Conservation (phyloP, 257 asterid genomes). For the Verbena officinalis region DNA sequence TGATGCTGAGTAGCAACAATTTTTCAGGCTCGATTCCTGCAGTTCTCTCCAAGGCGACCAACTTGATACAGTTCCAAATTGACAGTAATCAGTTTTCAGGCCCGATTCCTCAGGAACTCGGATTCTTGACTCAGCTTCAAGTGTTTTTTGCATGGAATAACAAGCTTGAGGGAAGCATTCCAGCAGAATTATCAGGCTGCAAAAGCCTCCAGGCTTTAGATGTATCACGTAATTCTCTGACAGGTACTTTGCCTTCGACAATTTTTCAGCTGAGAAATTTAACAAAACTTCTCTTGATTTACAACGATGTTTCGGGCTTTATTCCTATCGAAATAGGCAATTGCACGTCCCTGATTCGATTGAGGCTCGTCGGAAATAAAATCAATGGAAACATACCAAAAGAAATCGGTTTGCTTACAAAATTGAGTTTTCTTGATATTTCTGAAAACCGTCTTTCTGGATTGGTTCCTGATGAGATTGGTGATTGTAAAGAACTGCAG, state of each 20-base stretch:
- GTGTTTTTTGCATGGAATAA: constrained; percentile 84
- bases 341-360: constrained; percentile 59
- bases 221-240: constrained; percentile 60
- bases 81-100: constrained; percentile 77
- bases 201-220: constrained; percentile 75
- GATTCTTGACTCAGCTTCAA: constrained; percentile 47
- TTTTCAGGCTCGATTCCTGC: constrained; percentile 75
- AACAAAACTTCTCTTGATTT: constrained; percentile 67
- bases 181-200: constrained; percentile 59
- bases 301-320: constrained; percentile 62
- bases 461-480: constrained; percentile 63
- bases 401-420: constrained; percentile 52
- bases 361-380: constrained; percentile 61
- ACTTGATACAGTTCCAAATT: constrained; percentile 61
- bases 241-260: constrained; percentile 60
- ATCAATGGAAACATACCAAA: constrained; percentile 63
- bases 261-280: constrained; percentile 66
- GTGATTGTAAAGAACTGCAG: constrained; percentile 61
- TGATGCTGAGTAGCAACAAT: constrained; percentile 79
- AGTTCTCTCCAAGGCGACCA: constrained; percentile 62
- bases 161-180: constrained; percentile 73
- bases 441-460: constrained; percentile 60
- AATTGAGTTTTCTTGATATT: constrained; percentile 75
- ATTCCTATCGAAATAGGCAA: constrained; percentile 72
- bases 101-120: constrained; percentile 61